phyloP scores from a whole-genome alignment of 495 filamentous ascomycete species.

The Jackrogersella minutella region DNA sequence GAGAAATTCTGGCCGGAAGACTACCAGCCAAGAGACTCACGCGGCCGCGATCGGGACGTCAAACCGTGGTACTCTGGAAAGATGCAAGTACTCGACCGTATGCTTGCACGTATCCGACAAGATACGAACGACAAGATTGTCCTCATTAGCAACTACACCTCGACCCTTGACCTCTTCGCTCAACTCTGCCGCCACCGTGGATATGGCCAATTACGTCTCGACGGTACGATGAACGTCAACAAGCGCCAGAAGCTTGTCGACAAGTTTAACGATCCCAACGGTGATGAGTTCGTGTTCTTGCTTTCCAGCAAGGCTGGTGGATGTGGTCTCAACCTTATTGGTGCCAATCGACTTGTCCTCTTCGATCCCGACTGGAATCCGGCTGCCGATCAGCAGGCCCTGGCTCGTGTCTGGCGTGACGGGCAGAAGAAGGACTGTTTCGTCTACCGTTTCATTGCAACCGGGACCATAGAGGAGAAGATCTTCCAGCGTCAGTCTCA shows the following conservation, averaged over 20 bases:
- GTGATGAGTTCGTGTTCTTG: slow-evolving; percentile 91
- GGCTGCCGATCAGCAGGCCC: slow-evolving; percentile 95
- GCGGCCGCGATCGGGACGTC: slow-evolving; percentile 90
- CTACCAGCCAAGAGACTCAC: slow-evolving; percentile 83
- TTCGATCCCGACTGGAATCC: slow-evolving; percentile 99
- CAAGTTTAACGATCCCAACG: slow-evolving; percentile 96
- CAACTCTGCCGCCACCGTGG: slow-evolving; percentile 82
- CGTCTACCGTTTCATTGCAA: slow-evolving; percentile 98
- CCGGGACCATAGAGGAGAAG: slow-evolving; percentile 98
- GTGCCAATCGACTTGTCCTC: slow-evolving; percentile 93
- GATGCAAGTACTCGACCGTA: slow-evolving; percentile 97
- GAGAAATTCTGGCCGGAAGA: slow-evolving; percentile 86
- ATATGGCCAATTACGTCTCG: slow-evolving; percentile 88
- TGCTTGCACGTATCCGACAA: slow-evolving; percentile 94
- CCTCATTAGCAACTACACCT: slow-evolving; percentile 97
- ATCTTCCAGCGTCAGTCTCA: slow-evolving; percentile 99
- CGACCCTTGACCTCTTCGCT: slow-evolving; percentile 95
- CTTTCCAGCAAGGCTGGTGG: slow-evolving; percentile 97
- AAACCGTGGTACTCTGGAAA: slow-evolving; percentile 98
- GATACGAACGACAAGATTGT: slow-evolving; percentile 99
- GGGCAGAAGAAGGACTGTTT: slow-evolving; percentile 99
- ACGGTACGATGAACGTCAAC: slow-evolving; percentile 96
- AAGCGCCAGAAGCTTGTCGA: slow-evolving; percentile 98
- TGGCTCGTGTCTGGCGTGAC: slow-evolving; percentile 97
- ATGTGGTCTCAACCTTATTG: slow-evolving; percentile 96